phyloP scores from a whole-genome alignment of 2,329 filamentous ascomycete genomes.

The Waltergamsia citrina region DNA sequence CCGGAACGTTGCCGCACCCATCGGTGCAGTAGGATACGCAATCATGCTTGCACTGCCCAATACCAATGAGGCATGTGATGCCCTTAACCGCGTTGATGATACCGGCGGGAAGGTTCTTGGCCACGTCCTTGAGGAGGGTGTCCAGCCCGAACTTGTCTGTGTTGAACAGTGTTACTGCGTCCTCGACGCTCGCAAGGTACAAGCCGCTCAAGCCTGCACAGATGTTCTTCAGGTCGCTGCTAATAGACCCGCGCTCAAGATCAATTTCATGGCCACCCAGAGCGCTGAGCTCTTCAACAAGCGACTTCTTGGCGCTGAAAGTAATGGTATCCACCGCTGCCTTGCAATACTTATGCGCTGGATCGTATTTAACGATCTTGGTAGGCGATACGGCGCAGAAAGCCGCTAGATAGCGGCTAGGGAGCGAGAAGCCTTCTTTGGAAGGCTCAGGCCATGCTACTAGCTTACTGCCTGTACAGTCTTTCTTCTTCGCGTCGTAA shows the following conservation, averaged over 20 bases:
- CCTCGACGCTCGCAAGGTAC: slow-evolving; percentile 17
- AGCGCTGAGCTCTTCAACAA: slow-evolving; percentile 14
- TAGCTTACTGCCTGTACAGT: slow-evolving; percentile 15
- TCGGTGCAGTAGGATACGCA: slow-evolving; percentile 26
- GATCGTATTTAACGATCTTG: slow-evolving; percentile 23
- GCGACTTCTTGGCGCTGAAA: slow-evolving; percentile 21
- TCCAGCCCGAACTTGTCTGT: slow-evolving; percentile 20
- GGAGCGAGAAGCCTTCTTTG: slow-evolving; percentile 6
- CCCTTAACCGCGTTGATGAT: slow-evolving; percentile 13
- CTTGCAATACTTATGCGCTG: slow-evolving; percentile 24
- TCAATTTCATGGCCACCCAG: slow-evolving; percentile 12
- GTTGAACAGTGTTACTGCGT: slow-evolving; percentile 27
- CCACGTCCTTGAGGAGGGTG: slow-evolving; percentile 13
- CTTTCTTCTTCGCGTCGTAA: slow-evolving; percentile 19
- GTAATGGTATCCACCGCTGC: slow-evolving; percentile 19
- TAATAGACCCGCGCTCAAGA: slow-evolving; percentile 12
- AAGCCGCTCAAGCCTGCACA: slow-evolving; percentile 20
- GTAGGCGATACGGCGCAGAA: slow-evolving; percentile 24
- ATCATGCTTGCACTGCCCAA: slow-evolving; percentile 22
- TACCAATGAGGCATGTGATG: slow-evolving; percentile 18
- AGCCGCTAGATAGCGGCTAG: slow-evolving; percentile 15
- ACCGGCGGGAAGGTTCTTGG: slow-evolving; percentile 13
- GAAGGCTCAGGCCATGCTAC: slow-evolving; percentile 21
- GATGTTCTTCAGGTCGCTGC: slow-evolving; percentile 19
- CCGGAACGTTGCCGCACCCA: slow-evolving; percentile 27